These are phyloP conservation scores for Magnaporthiopsis rhizophila DNA, from an alignment of 2,329 filamentous ascomycete species.

Conservation along the genomic window DNA sequence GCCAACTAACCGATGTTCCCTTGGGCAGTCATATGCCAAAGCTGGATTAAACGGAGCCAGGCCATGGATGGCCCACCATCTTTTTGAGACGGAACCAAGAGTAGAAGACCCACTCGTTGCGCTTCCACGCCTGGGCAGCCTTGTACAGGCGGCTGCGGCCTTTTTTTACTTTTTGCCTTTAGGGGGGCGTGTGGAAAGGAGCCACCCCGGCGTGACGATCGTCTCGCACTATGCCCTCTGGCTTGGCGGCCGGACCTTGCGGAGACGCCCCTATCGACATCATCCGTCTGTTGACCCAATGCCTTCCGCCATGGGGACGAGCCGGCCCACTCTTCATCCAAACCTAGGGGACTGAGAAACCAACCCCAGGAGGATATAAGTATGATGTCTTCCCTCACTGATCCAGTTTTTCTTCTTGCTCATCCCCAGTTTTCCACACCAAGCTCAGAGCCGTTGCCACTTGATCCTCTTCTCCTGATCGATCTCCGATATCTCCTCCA, in stretches of 20 bases:
- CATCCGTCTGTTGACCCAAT: neutral
- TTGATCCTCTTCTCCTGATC: neutral
- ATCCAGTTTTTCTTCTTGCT: slow-evolving; percentile 1
- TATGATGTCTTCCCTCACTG: slow-evolving; percentile 4
- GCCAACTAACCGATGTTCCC: neutral
- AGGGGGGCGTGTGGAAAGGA: neutral
- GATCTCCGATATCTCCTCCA: neutral
- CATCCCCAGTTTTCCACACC: slow-evolving; percentile 5
- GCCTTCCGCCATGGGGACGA: neutral
- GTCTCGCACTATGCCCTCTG: neutral
- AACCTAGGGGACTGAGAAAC: neutral
- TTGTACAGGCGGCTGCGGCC: neutral
- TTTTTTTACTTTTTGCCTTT: neutral
- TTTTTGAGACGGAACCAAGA: neutral
- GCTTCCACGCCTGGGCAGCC: neutral
- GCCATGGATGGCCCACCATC: neutral
- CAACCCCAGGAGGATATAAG: slow-evolving; percentile 4
- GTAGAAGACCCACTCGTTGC: neutral
- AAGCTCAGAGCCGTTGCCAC: neutral
- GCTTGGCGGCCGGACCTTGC: neutral
- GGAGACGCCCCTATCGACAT: neutral
- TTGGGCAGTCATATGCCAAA: neutral
- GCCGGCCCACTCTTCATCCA: neutral
- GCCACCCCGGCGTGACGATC: neutral
- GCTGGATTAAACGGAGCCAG: slow-evolving; percentile 1